Base-by-base conservation (phyloP, 805 yeast species). In the Candida chilensis region DNA sequence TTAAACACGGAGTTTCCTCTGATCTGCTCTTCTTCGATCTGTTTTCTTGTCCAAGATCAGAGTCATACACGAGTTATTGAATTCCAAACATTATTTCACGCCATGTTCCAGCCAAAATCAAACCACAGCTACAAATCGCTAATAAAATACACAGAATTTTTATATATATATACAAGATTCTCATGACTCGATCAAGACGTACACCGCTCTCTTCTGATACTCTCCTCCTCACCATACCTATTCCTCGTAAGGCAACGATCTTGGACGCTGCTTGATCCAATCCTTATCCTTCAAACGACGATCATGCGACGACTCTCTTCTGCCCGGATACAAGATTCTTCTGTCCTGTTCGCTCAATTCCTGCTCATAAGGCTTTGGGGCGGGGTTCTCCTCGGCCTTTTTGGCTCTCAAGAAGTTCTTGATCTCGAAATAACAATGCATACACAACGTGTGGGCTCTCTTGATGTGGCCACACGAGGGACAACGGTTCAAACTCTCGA, bases 401-500 rank as follows among this genome's bases (percentile, higher is more conserved):
- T 65, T 63, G 21, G 55, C 57, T 42, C 73, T 79, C 84, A 95
- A 85, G 27, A 80, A 64, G 34, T 70, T 63, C 51, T 74, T 78
- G 47, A 92, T 81, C 50, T 87, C 87, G 19, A 70, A 74, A 34
- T 85, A 88, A 60, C 98, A 90, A 47, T 82, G 73, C 94, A 86
- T 85, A 58, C 98, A 90, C 44, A 90, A 65, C 34, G 87, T 77
- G 54, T 92, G 95, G 2, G 92, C 76, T 48, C 96, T 71, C 59
- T 90, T 92, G 44, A 74, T 80, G 38, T 83, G 80, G 27, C 98
- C 98, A 60, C 98, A 90, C 0, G 95, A 80, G 3, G 97, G 96
- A 52, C 98, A 90, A 52, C 94, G 73, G 38, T 81, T 85, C 46
- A 92, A 63, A 49, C 84, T 79, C 33, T 77, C 71, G 39, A 83